Base-by-base conservation (phyloP, 495 filamentous ascomycete genomes). In the Neurospora sp. region DNA sequence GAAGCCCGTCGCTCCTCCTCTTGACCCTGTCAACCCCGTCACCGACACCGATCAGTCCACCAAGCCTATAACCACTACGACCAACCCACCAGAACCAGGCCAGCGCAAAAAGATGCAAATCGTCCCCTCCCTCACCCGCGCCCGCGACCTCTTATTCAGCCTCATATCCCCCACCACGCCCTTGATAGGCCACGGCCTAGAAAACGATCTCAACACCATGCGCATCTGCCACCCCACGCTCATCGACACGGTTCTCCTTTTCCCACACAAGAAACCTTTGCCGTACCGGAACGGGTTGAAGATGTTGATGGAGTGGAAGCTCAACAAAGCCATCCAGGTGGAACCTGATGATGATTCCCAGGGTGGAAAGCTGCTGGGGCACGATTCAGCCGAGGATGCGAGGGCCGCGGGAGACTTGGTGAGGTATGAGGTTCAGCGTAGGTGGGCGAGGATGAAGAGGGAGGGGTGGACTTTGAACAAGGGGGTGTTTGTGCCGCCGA, bases 321-420 rank as follows among this genome's bases (percentile, higher is more conserved):
- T 99, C 3, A 87, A 89, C 39, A 84, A 88, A 37, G 85, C 90
- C 37, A 97, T 98, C 73, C 96, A 99, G 81, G 88, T 87, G 0
- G 93, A 84, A 11, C 37, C 86, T 4, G 91, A 89, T 3, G 84
- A 84, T 27, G 81, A 76, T 4, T 10, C 42, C 8, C 20, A 53
- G 12, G 76, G 70, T 18, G 70, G 65, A 0, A 53, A 27, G 14
- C 80, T 81, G 7, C 73, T 82, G 18, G 94, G 94, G 0, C 96
- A 99, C 75, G 95, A 98, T 79, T 93, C 90, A 22, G 90, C 88
- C 61, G 94, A 98, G 78, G 96, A 99, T 79, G 93, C 96, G 0
- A 83, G 90, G 68, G 92, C 93, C 0, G 93, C 96, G 0, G 96
- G 95, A 0, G 93, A 97, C 71, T 79, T 98, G 72, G 93, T 96